Conservation (phyloP, 2,329 filamentous ascomycete genomes). For the Colletotrichum karsti region DNA sequence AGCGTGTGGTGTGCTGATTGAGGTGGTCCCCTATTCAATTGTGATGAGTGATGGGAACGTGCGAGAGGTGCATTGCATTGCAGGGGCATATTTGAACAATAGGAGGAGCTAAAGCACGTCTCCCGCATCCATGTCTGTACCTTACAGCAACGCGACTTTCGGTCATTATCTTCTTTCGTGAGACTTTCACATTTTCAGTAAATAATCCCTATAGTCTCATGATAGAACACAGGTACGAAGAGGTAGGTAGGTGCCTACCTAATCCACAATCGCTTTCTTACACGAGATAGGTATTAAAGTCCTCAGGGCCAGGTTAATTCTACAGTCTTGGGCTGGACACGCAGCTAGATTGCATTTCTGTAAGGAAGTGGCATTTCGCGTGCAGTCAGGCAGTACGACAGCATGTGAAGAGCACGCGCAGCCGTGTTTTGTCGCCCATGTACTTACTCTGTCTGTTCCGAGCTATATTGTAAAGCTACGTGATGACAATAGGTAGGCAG, state of each 20-base stretch:
- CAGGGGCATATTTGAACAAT: background rate
- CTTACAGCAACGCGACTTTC: background rate
- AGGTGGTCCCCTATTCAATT: constrained; percentile 12
- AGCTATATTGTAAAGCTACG: no score
- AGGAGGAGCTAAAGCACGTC: background rate
- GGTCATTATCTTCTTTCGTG: no score
- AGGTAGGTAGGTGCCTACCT: no score
- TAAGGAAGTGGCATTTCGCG: no score
- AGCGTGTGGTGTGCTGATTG: background rate
- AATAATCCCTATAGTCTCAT: no score
- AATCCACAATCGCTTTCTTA: background rate
- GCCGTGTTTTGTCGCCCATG: no score
- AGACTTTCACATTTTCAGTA: no score
- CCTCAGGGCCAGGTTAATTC: no score
- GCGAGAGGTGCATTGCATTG: background rate
- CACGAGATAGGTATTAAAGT: background rate
- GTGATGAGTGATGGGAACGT: background rate
- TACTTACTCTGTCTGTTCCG: no score
- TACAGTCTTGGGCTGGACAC: no score
- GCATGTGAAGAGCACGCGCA: background rate
- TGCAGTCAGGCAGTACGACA: background rate
- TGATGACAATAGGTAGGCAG: no score
- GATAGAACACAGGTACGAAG: no score
- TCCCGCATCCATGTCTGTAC: background rate
- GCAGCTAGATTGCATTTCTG: background rate